These are phyloP conservation scores for Nicotiana benthamiana DNA, from an alignment of 257 asterid genomes.

Conservation along the genomic window DNA sequence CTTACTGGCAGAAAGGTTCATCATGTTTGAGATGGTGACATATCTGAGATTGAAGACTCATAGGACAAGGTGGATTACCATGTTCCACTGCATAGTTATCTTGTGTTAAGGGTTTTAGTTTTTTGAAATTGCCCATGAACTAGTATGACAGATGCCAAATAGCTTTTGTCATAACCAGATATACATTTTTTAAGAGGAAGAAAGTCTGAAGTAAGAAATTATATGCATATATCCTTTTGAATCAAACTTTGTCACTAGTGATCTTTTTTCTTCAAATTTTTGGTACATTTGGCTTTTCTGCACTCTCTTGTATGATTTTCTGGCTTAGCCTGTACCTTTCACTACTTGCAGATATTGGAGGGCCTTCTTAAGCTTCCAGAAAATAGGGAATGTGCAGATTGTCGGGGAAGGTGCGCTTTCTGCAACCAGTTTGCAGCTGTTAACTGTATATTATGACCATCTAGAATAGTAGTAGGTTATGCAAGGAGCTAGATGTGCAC, in stretches of 20 bases:
- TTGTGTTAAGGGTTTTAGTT: background rate
- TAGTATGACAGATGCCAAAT: background rate
- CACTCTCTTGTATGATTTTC: background rate
- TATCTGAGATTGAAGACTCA: background rate
- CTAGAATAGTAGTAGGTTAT: background rate
- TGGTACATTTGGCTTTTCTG: background rate
- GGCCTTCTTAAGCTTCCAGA: conserved; percentile 72
- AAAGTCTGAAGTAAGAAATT: background rate
- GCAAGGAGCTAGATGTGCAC: background rate
- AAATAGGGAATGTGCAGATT: conserved; percentile 92
- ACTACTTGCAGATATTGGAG: conserved; percentile 48
- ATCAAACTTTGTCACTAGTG: background rate
- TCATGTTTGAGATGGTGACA: background rate
- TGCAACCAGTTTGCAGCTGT: background rate
- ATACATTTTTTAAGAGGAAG: background rate
- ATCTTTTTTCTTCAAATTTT: background rate
- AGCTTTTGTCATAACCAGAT: background rate
- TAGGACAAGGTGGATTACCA: background rate
- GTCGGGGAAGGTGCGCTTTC: conserved; percentile 56
- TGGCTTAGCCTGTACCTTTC: background rate
- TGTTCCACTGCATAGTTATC: background rate
- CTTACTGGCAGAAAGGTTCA: background rate
- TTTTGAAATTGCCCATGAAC: background rate
- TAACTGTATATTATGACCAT: background rate
- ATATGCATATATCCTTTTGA: background rate